Evolutionary conservation across 345 rosid genomes (phyloP).

Genomic region (Gossypium bickii): DNA sequence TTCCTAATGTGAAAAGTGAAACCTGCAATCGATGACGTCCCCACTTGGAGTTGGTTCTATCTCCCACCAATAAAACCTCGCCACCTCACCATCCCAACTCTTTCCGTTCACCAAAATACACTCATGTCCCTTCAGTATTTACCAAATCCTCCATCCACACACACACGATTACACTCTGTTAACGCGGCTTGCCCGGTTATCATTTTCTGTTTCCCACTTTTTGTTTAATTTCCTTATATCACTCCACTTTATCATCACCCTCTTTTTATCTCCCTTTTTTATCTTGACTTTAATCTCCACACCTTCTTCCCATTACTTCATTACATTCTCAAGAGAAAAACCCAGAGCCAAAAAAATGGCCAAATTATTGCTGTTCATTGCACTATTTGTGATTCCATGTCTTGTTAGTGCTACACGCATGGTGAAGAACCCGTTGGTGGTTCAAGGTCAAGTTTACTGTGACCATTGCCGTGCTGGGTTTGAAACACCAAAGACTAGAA

Average conservation of each 20-base stretch:
- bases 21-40: constrained; percentile 26
- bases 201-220: not conserved
- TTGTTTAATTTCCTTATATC: constrained; percentile 6
- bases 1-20: constrained; percentile 22
- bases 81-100: not conserved
- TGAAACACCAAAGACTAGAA: constrained; percentile 68
- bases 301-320: not conserved
- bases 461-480: constrained; percentile 84
- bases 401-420: constrained; percentile 46
- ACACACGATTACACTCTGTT: not conserved
- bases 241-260: constrained; percentile 1
- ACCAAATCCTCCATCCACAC: not conserved
- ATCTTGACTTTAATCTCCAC: not conserved
- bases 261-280: not conserved
- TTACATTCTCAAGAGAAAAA: not conserved
- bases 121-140: not conserved
- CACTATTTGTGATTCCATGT: constrained; percentile 52
- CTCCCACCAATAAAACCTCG: not conserved
- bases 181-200: constrained; percentile 17
- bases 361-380: constrained; percentile 31
- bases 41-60: not conserved
- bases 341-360: constrained; percentile 35
- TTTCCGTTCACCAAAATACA: not conserved
- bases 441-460: constrained; percentile 67
- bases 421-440: constrained; percentile 40